Evolutionary conservation across 2,329 filamentous ascomycete species (phyloP), one percentile per base, ranked within the genome.

Genomic region (Boeremia exigua): DNA sequence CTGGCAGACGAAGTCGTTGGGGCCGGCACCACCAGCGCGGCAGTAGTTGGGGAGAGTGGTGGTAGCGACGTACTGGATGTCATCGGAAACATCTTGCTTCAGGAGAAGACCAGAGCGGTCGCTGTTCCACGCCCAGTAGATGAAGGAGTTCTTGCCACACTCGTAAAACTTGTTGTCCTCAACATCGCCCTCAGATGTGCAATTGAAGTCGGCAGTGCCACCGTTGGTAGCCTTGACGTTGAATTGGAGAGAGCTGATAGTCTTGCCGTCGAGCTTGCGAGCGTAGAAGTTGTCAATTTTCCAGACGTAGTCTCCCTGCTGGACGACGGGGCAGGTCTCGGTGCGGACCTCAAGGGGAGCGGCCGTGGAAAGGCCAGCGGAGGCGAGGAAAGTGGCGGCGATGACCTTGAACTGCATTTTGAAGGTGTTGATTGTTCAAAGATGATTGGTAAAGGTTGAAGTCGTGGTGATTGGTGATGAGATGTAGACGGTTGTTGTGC

Each of bases 1-100:
- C 40, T 88, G 84, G 63, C 89, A 81, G 68, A 96, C 92, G 69
- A 94, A 82, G 44, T 84, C 81, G 58, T 87, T 80, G 23, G 86
- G 39, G 2, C 61, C 58, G 23, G 42, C 48, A 10, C 58, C 59
- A 11, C 62, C 64, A 11, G 52, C 56, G 44, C 48, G 61, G 54
- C 64, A 67, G 42, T 56, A 34, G 42, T 51, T 51, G 32, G 59
- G 61, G 0, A 61, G 17, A n/a, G 56, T 58, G 19, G 59, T 49
- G 12, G 64, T 66, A 44, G 38, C 64, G 25, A 58, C 34, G 2
- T 45, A 50, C 28, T 59, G 47, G 44, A 60, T 51, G 39, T 42
- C 48, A 10, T 59, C 56, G 14, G 45, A 52, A 15, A 57, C 60
- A 42, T 53, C 49, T 29, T 63, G 53, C 54, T 32, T 60, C 28